Conservation (phyloP, 345 rosid genomes). For the Syzygium grande region DNA sequence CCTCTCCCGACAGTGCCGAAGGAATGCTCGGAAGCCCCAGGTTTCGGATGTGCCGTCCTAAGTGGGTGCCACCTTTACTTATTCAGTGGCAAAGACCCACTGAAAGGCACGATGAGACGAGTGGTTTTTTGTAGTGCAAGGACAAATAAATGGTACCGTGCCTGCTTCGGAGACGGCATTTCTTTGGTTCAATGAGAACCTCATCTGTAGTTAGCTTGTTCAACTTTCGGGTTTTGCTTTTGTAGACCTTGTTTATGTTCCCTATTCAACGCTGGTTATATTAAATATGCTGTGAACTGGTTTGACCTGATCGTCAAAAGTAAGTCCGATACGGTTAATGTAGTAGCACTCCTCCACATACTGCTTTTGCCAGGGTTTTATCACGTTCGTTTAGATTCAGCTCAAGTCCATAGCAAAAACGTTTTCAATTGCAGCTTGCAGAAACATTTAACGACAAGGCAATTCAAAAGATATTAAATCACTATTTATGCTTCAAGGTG, state of each 20-base stretch:
- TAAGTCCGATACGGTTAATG: neutral
- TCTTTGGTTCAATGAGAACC: constrained; percentile 43
- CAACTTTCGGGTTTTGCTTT: too few species aligned
- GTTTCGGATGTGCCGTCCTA: constrained; percentile 71
- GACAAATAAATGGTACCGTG: constrained; percentile 76
- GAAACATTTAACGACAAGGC: too few species aligned
- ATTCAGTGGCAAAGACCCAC: constrained; percentile 70
- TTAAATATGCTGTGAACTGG: neutral
- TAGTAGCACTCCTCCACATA: too few species aligned
- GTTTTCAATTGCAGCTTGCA: too few species aligned
- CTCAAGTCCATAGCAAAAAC: too few species aligned
- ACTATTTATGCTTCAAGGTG: neutral
- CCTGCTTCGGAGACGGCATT: constrained; percentile 66
- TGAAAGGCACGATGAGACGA: constrained; percentile 68
- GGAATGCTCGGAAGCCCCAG: constrained; percentile 67
- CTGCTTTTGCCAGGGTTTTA: too few species aligned
- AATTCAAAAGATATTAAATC: too few species aligned
- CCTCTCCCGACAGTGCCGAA: constrained; percentile 68
- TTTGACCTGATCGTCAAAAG: neutral
- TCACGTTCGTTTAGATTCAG: too few species aligned
- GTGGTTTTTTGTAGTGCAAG: constrained; percentile 61
- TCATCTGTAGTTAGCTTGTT: too few species aligned
- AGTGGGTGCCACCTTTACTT: constrained; percentile 73
- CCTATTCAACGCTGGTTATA: neutral
- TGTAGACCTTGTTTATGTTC: neutral